phyloP scores from a whole-genome alignment of 805 yeast genomes.

The Blastobotrys muscicola region DNA sequence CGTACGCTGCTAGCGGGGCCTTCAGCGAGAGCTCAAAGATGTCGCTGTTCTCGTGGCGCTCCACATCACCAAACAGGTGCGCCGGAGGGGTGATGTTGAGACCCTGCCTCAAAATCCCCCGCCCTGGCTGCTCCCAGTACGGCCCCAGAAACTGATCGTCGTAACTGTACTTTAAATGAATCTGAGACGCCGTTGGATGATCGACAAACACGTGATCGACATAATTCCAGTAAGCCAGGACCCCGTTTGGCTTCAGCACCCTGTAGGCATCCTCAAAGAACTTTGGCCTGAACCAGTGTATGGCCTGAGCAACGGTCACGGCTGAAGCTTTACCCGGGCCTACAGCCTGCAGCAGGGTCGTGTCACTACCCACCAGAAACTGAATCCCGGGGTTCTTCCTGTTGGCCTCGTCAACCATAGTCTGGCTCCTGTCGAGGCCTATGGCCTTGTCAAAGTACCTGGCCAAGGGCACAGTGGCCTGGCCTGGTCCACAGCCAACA shows the following conservation, averaged over 20 bases:
- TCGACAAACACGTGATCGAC: constrained; percentile 56
- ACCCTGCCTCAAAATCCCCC: constrained; percentile 40
- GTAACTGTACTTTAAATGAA: constrained; percentile 44
- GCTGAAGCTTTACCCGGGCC: constrained; percentile 40
- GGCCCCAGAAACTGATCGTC: constrained; percentile 37
- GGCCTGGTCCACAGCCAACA: constrained; percentile 76
- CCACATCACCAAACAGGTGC: constrained; percentile 34
- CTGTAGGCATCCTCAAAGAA: constrained; percentile 44
- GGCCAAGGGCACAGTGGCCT: constrained; percentile 48
- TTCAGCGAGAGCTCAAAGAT: constrained; percentile 9
- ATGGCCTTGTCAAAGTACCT: constrained; percentile 39
- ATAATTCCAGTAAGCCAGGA: constrained; percentile 72
- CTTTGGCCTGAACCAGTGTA: constrained; percentile 66
- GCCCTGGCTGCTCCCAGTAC: constrained; percentile 84
- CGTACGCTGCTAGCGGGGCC: constrained; percentile 36
- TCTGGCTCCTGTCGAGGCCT: constrained; percentile 53
- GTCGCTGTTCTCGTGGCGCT: constrained; percentile 25
- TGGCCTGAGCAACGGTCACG: constrained; percentile 72
- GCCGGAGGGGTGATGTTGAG: constrained; percentile 36
- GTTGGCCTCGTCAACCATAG: constrained; percentile 45
- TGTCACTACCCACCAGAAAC: constrained; percentile 14
- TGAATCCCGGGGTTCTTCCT: constrained; percentile 6
- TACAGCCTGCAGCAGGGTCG: constrained; percentile 14
- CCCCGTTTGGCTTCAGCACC: constrained; percentile 51
- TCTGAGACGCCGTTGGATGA: constrained; percentile 44